phyloP scores from a whole-genome alignment of 768 basidiomycete species.

The Boletellus ananiceps region DNA sequence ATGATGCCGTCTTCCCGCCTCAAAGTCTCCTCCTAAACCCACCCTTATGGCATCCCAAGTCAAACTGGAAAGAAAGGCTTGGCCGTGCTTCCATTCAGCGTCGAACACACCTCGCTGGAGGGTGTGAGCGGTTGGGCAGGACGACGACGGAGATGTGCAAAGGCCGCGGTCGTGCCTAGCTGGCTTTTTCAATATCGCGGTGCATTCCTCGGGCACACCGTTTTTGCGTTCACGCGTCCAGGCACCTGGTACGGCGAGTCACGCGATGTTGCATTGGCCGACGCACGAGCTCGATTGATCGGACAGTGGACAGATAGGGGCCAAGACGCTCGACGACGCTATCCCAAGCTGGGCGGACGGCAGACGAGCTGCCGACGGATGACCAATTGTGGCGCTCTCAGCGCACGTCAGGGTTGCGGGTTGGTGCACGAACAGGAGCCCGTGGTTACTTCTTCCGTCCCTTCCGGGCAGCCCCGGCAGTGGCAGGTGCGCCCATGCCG shows the following conservation, averaged over 20 bases:
- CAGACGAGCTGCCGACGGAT: no score
- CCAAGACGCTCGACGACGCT: not conserved
- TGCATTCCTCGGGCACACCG: constrained; percentile 8
- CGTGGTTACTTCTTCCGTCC: constrained; percentile 39
- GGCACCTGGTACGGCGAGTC: constrained; percentile 2
- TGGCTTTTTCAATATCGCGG: not conserved
- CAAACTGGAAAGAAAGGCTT: no score
- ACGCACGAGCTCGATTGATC: constrained; percentile 1
- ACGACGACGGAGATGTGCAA: constrained; percentile 3
- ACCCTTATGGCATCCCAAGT: not conserved
- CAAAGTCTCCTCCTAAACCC: constrained; percentile 5
- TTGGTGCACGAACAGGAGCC: not conserved
- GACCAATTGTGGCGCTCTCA: not conserved
- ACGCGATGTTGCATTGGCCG: constrained; percentile 1
- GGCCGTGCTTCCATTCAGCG: constrained; percentile 13
- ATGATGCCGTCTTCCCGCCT: not conserved
- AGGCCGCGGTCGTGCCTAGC: constrained; percentile 12
- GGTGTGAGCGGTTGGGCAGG: not conserved
- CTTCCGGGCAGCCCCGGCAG: constrained; percentile 31
- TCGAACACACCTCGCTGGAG: constrained; percentile 2
- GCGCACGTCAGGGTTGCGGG: not conserved
- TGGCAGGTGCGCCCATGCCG: constrained; percentile 31
- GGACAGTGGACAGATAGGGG: constrained; percentile 8
- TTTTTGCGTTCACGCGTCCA: not conserved
- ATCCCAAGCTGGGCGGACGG: not conserved